These are phyloP conservation scores for Tulasnella sp. DNA, from an alignment of 768 basidiomycete species.

Conservation along the genomic window DNA sequence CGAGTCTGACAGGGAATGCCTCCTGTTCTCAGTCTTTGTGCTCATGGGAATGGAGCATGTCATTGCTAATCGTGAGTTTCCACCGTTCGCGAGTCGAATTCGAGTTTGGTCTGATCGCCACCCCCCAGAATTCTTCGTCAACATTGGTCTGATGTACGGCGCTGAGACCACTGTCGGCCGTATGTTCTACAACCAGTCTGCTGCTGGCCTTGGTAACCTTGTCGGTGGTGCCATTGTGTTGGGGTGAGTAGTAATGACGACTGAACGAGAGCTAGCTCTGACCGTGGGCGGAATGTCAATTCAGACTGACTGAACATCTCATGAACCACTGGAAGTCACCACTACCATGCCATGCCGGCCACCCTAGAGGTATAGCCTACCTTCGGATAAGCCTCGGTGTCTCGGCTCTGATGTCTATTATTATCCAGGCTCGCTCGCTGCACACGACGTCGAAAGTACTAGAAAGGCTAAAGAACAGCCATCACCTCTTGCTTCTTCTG, in stretches of 20 bases:
- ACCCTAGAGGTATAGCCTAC: neutral
- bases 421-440: neutral
- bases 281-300: neutral
- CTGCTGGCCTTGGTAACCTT: constrained; percentile 18
- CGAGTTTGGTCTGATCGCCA: neutral
- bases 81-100: neutral
- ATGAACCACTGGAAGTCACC: constrained; percentile 14
- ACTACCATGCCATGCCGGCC: constrained; percentile 3
- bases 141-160: constrained; percentile 19
- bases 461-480: neutral
- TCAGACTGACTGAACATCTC: constrained; percentile 3
- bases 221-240: constrained; percentile 19
- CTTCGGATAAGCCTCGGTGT: neutral
- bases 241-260: neutral
- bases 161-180: constrained; percentile 18
- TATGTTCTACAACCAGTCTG: constrained; percentile 20
- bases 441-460: constrained; percentile 4
- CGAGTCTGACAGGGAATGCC: too few relatives aligned
- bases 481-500: neutral
- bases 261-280: neutral
- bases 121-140: constrained; percentile 18
- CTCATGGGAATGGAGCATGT: constrained; percentile 17
- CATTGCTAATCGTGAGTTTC: constrained; percentile 18
- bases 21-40: neutral
- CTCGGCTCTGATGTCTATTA: neutral